Evolutionary conservation across 2,329 filamentous ascomycete species (phyloP).

Genomic region (Daldinia sp.): DNA sequence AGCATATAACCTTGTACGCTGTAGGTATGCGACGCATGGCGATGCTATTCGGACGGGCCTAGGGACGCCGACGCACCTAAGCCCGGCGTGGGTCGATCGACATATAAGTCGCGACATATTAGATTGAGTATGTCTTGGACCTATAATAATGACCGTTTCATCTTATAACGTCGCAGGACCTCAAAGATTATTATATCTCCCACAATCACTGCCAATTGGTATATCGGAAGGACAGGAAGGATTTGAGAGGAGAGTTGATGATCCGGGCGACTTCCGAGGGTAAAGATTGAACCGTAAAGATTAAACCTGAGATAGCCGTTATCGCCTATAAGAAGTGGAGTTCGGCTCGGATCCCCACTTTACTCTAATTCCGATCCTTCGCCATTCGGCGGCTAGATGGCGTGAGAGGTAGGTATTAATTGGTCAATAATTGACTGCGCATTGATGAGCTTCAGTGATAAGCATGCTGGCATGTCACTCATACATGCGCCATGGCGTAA

Average conservation of each 20-base stretch:
- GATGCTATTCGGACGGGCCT: constrained; percentile 29
- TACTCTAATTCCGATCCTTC: constrained; percentile 16
- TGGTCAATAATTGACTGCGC: background rate
- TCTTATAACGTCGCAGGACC: constrained; percentile 11
- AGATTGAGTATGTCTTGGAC: constrained; percentile 6
- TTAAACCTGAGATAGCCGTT: constrained; percentile 14
- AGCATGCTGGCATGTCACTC: too few relatives aligned
- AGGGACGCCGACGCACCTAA: constrained; percentile 36
- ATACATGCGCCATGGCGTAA: too few relatives aligned
- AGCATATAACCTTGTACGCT: constrained; percentile 45
- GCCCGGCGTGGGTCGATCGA: constrained; percentile 41
- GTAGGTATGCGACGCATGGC: constrained; percentile 35
- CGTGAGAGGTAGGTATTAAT: constrained; percentile 3
- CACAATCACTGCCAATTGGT: constrained; percentile 1
- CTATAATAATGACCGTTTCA: constrained; percentile 15
- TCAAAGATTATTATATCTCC: background rate
- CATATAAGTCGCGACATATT: constrained; percentile 47
- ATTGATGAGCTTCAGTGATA: background rate
- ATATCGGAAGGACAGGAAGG: background rate
- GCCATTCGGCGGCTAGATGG: constrained; percentile 22
- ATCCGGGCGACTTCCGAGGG: background rate
- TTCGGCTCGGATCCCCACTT: constrained; percentile 24
- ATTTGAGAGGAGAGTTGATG: background rate
- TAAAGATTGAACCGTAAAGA: constrained; percentile 9
- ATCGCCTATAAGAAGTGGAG: constrained; percentile 15